Evolutionary conservation across 2,329 filamentous ascomycete genomes (phyloP), one percentile per base, ranked within the genome.

Genomic region (Fusarium lyarnte): DNA sequence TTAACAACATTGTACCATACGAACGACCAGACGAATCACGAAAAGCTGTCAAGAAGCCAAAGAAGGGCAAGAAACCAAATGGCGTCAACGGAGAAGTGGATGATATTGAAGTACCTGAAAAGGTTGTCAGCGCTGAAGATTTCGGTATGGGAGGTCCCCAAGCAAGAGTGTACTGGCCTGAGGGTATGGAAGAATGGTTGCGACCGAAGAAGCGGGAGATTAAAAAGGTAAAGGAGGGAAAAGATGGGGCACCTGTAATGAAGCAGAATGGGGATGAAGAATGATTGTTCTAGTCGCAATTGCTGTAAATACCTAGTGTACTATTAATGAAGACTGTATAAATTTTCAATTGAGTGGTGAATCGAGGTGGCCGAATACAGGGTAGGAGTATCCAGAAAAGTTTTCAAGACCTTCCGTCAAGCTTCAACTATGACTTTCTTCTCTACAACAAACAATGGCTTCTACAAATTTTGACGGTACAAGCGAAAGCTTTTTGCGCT

Each of bases 171-270:
- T 98, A 97, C 79, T 98, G 95, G 95, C 95, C 94, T 0, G 86
- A 90, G 2, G 93, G 93, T 0, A 94, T 94, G 90, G 95, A 97
- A 79, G 93, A 97, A 69, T 98, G 94, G 94, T 83, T 98, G 27
- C 87, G 91, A 61, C 94, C 94, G 0, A 91, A 88, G 81, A 98
- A 97, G 84, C 88, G 90, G 63, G 88, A 91, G 70, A 80, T 89
- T 79, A 91, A 83, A 81, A 87, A 81, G 65, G 73, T 80, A 31
- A 77, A 66, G 58, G 47, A 64, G 4, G 82, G 86, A 75, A 78
- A 84, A 77, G 59, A 60, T 5, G 35, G 33, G 6, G 17, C n/a
- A 19, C 8, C 25, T 13, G 25, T 39, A 16, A 4, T 64, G 25
- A 52, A 64, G 77, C 84, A 79, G 59, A 35, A 49, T 9, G 58